A percentile compares a stretch with the other conserved stretches of the same genome.
These are phyloP conservation scores for Rutstroemia sp. DNA, from an alignment of 2,329 filamentous ascomycete genomes.

Conservation along the genomic window DNA sequence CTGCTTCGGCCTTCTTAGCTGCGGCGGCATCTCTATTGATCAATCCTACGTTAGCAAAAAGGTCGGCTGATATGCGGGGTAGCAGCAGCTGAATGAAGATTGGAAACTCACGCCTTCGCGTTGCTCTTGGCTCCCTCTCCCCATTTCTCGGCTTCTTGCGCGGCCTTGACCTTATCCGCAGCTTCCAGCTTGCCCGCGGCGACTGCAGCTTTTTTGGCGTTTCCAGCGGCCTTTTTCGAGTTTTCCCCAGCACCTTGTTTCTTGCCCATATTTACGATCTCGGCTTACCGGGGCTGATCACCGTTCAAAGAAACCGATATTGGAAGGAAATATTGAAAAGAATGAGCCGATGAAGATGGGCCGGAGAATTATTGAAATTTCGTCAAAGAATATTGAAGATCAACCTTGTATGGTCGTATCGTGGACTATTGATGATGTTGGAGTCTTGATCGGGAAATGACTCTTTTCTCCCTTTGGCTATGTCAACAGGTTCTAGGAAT, in stretches of 20 bases:
- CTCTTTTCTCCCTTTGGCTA: neutral
- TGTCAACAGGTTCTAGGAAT: neutral
- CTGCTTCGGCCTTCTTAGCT: conserved; percentile 73
- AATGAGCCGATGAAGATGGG: neutral
- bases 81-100: conserved; percentile 2
- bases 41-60: conserved; percentile 10
- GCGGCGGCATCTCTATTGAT: conserved; percentile 68
- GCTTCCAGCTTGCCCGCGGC: conserved; percentile 72
- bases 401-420: neutral
- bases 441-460: neutral
- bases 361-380: neutral
- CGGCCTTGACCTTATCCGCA: conserved; percentile 57
- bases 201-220: conserved; percentile 86
- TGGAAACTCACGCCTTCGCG: conserved; percentile 69
- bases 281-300: conserved; percentile 4
- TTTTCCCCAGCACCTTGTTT: conserved; percentile 68
- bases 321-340: neutral
- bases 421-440: conserved; percentile 4
- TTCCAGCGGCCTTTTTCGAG: conserved; percentile 82
- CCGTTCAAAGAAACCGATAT: neutral
- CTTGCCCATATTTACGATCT: conserved; percentile 50
- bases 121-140: conserved; percentile 75
- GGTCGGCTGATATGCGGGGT: conserved; percentile 8
- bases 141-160: conserved; percentile 72
- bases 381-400: neutral